Conservation (phyloP, 2,329 filamentous ascomycete genomes). For the Aspergillus brasiliensis region DNA sequence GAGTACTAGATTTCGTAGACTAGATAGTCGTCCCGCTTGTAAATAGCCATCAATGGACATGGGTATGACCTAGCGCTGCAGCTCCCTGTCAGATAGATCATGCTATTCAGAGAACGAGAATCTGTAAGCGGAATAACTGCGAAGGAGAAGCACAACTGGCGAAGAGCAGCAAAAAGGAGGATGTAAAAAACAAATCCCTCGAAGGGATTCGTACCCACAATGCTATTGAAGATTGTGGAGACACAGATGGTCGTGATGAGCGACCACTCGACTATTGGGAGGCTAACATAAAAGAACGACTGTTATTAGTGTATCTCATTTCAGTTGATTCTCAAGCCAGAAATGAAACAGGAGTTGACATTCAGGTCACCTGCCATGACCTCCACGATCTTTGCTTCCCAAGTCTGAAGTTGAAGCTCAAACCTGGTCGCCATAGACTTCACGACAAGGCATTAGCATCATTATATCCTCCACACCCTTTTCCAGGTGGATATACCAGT, state of each 20-base stretch:
- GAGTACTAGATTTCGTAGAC: constrained; percentile 34
- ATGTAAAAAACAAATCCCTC: neutral
- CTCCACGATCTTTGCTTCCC: too few species aligned
- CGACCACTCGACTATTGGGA: neutral
- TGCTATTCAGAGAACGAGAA: neutral
- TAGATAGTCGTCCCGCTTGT: neutral
- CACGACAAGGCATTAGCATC: too few species aligned
- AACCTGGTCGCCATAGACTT: too few species aligned
- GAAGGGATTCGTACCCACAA: constrained; percentile 4
- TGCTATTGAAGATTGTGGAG: neutral
- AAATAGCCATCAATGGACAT: neutral
- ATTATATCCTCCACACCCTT: too few species aligned
- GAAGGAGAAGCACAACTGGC: neutral
- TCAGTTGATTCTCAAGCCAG: neutral
- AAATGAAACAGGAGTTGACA: too few species aligned
- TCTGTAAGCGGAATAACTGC: neutral
- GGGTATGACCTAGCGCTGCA: neutral
- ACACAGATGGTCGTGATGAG: neutral
- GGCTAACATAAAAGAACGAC: neutral
- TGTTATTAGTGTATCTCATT: neutral
- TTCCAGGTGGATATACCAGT: too few species aligned
- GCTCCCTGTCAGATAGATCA: neutral
- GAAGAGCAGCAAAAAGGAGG: neutral
- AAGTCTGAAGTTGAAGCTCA: too few species aligned
- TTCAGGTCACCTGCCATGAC: too few species aligned